These are phyloP conservation scores for Komagataella phaffii DNA, from an alignment of 805 yeast species.

Conservation along the genomic window DNA sequence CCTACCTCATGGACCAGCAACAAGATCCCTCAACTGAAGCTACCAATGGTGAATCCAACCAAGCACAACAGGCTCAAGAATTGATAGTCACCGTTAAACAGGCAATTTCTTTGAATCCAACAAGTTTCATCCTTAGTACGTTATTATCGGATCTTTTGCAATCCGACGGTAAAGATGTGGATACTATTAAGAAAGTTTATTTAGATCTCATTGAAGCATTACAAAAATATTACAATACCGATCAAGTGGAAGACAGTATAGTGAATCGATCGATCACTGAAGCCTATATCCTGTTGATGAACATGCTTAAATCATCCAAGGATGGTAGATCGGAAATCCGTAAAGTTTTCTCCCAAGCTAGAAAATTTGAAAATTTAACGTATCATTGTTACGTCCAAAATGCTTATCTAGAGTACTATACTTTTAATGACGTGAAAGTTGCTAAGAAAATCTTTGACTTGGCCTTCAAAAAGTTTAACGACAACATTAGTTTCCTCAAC, in stretches of 20 bases:
- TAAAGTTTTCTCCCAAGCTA: constrained; percentile 50
- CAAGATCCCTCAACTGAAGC: not conserved
- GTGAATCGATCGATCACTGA: constrained; percentile 34
- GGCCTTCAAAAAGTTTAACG: constrained; percentile 44
- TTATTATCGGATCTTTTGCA: constrained; percentile 19
- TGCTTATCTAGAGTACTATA: constrained; percentile 67
- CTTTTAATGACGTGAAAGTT: constrained; percentile 43
- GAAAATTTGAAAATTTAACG: constrained; percentile 50
- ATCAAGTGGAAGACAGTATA: constrained; percentile 11
- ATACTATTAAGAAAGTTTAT: constrained; percentile 36
- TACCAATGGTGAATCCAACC: not conserved
- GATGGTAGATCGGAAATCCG: constrained; percentile 41
- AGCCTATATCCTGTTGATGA: constrained; percentile 59
- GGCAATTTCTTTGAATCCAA: not conserved
- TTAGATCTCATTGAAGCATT: constrained; percentile 35
- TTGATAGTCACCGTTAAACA: not conserved
- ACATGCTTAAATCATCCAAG: constrained; percentile 45
- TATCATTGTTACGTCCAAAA: constrained; percentile 71
- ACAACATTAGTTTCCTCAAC: constrained; percentile 47
- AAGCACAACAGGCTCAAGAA: not conserved
- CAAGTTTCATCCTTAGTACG: not conserved
- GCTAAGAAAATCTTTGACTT: constrained; percentile 69
- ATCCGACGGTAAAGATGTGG: constrained; percentile 22
- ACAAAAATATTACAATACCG: constrained; percentile 19
- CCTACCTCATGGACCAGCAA: constrained; percentile 6